phyloP scores from a whole-genome alignment of 225 moss, liverwort and hornwort genomes.

The Sphagnum contortum region DNA sequence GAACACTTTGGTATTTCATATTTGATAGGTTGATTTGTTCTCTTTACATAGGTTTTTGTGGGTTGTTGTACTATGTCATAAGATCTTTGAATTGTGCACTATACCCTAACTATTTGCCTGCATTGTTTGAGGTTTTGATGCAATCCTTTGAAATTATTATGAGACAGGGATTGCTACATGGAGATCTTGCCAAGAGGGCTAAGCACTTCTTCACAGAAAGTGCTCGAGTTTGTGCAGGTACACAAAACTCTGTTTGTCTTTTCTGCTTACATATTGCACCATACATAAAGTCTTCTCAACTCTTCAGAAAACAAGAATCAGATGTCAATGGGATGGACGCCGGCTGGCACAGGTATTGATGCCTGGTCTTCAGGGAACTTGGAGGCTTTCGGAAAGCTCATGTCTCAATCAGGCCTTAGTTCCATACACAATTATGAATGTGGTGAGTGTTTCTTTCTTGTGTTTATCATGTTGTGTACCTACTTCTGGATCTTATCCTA shows the following conservation, averaged over 20 bases:
- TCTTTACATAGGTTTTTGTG: too few species aligned
- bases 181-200: slow-evolving; percentile 57
- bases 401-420: slow-evolving; percentile 85
- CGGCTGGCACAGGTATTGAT: slow-evolving; percentile 43
- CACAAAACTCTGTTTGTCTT: neutral
- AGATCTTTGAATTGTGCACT: too few species aligned
- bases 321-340: neutral
- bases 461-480: neutral
- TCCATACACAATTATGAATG: slow-evolving; percentile 89
- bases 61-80: too few species aligned
- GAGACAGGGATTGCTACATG: slow-evolving; percentile 25
- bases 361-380: slow-evolving; percentile 78
- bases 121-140: too few species aligned
- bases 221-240: slow-evolving; percentile 72
- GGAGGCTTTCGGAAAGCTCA: slow-evolving; percentile 61
- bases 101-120: too few species aligned
- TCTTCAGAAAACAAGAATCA: too few species aligned
- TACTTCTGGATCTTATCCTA: neutral
- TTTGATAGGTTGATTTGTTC: too few species aligned
- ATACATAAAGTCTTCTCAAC: too few species aligned
- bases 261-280: too few species aligned
- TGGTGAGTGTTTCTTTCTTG: slow-evolving; percentile 36
- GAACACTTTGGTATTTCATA: too few species aligned
- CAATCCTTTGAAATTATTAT: too few species aligned
- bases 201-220: slow-evolving; percentile 81